Conservation (phyloP, 1,284 basidiomycete species). For the Thecaphora thlaspeos region DNA sequence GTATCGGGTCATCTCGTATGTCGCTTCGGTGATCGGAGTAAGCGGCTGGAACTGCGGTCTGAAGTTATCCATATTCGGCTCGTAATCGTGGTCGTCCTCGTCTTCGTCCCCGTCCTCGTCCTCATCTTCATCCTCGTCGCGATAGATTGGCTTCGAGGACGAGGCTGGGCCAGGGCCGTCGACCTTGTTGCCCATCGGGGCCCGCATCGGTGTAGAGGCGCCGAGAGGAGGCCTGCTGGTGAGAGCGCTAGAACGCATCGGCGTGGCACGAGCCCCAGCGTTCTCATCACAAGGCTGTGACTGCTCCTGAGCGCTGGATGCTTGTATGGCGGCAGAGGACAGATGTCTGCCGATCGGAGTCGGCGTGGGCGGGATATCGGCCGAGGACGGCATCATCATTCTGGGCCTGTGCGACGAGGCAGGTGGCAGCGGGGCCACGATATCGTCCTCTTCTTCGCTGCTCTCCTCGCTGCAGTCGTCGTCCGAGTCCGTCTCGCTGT, state of each 20-base stretch:
- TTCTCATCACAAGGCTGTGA: constrained; percentile 32
- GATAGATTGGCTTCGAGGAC: constrained; percentile 13
- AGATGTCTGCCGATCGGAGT: constrained; percentile 23
- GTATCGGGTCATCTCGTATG: constrained; percentile 45
- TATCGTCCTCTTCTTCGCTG: constrained; percentile 32
- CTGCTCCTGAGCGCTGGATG: neutral
- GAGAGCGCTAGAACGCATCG: constrained; percentile 14
- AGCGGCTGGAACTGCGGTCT: constrained; percentile 41
- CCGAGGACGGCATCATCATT: constrained; percentile 19
- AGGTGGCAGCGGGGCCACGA: neutral
- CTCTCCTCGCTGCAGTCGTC: constrained; percentile 25
- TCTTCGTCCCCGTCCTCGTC: constrained; percentile 26
- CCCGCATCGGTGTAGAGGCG: constrained; percentile 33
- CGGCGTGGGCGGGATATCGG: constrained; percentile 33
- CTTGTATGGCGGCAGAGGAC: neutral
- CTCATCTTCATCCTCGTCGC: constrained; percentile 29
- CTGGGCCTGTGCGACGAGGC: constrained; percentile 5
- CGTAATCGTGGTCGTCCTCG: constrained; percentile 8
- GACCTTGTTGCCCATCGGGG: constrained; percentile 19
- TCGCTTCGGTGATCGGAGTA: constrained; percentile 52
- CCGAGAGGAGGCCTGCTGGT: constrained; percentile 12
- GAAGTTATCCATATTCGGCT: constrained; percentile 20
- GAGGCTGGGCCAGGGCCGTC: neutral
- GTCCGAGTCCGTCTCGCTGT: constrained; percentile 17
- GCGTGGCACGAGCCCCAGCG: constrained; percentile 25